phyloP scores from a whole-genome alignment of 2,329 filamentous ascomycete species.

The Botrytis tulipae region DNA sequence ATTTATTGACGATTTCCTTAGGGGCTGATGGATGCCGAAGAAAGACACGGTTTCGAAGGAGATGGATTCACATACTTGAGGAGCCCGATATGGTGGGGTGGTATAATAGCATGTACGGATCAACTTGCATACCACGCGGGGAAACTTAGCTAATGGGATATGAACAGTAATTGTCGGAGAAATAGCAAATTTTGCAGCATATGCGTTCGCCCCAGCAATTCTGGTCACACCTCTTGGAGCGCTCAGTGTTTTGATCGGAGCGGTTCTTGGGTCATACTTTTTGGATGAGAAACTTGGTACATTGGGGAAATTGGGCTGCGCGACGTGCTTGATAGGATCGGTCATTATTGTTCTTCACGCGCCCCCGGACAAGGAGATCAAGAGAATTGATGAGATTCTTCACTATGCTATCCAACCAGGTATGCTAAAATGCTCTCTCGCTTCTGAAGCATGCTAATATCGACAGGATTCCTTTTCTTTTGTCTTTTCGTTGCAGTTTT shows the following conservation, averaged over 20 bases:
- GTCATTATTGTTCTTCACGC: conserved; percentile 98
- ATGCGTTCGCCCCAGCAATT: conserved; percentile 98
- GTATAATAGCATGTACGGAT: conserved; percentile 78
- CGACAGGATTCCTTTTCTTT: conserved; percentile 78
- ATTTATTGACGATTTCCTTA: conserved; percentile 40
- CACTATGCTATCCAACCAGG: conserved; percentile 87
- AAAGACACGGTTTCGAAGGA: conserved; percentile 92
- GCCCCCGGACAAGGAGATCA: conserved; percentile 86
- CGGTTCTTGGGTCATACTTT: conserved; percentile 93
- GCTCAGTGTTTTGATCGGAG: conserved; percentile 90
- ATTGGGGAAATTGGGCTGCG: conserved; percentile 90
- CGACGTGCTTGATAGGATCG: conserved; percentile 91
- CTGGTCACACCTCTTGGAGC: conserved; percentile 93
- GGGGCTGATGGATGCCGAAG: conserved; percentile 87
- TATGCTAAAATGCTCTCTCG: conserved; percentile 44
- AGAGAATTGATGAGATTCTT: conserved; percentile 89
- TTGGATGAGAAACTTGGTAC: conserved; percentile 86
- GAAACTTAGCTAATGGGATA: conserved; percentile 32
- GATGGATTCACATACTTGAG: conserved; percentile 93
- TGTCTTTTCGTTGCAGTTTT: conserved; percentile 77
- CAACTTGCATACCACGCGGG: conserved; percentile 17
- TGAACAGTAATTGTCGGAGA: conserved; percentile 82
- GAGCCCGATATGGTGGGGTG: conserved; percentile 97
- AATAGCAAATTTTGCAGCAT: conserved; percentile 95
- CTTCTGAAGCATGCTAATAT: conserved; percentile 20